Evolutionary conservation across 257 asterid species (phyloP).

Genomic region (Solanum tarapatanum): DNA sequence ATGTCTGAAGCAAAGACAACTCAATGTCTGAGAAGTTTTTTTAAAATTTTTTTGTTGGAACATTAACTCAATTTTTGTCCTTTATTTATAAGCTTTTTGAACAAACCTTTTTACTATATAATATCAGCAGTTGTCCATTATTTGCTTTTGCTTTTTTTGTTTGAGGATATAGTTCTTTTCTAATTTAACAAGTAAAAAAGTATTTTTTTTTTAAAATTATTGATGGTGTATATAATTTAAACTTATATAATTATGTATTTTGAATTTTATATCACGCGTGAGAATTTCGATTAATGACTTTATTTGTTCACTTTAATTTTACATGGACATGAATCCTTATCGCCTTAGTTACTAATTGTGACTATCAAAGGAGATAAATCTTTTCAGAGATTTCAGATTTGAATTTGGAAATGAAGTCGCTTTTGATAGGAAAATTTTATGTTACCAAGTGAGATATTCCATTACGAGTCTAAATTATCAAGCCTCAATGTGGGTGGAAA

Average conservation of each 20-base stretch:
- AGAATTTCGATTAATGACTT: background rate
- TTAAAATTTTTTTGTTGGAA: background rate
- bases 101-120: background rate
- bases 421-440: background rate
- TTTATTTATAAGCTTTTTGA: background rate
- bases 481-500: background rate
- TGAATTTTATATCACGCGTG: background rate
- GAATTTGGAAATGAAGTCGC: fast-evolving
- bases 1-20: background rate
- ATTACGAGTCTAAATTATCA: background rate
- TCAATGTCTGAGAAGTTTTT: background rate
- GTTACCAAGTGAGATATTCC: background rate
- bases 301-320: background rate
- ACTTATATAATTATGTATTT: background rate
- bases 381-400: fast-evolving
- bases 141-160: background rate
- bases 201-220: background rate
- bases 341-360: background rate
- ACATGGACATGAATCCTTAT: background rate
- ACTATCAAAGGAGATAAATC: background rate
- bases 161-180: background rate
- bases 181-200: background rate
- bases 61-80: background rate
- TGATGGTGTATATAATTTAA: background rate
- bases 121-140: background rate